Conservation (phyloP, 176 grass and related monocot genomes). For the Ampelocalamus luodianensis region DNA sequence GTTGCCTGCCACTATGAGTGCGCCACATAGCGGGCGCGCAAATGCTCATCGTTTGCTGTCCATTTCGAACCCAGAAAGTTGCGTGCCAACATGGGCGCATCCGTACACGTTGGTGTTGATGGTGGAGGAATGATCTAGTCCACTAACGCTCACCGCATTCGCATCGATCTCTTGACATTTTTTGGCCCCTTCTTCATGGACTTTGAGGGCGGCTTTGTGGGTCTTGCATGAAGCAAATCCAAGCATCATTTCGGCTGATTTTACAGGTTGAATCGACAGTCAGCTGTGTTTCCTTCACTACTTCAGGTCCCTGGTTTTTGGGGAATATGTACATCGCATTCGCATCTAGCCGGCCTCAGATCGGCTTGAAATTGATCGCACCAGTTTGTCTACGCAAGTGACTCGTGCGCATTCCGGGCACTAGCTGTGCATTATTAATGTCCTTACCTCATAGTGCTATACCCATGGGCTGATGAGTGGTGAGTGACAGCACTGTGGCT, state of each 20-base stretch:
- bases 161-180: too few relatives aligned
- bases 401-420: not conserved
- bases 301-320: not conserved
- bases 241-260: not conserved
- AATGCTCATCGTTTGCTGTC: conserved; percentile 28
- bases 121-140: conserved; percentile 33
- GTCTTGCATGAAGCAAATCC: not conserved
- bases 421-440: not conserved
- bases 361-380: too few relatives aligned
- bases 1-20: not conserved
- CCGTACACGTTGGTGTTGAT: not conserved
- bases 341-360: too few relatives aligned
- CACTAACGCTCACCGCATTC: conserved; percentile 17
- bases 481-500: not conserved
- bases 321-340: not conserved
- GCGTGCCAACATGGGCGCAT: not conserved
- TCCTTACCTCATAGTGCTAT: not conserved
- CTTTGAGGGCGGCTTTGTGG: not conserved
- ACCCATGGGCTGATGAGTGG: not conserved
- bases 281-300: not conserved
- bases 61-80: not conserved
- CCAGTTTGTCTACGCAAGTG: not conserved
- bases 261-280: not conserved
- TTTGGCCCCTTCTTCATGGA: not conserved
- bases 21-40: conserved; percentile 7